These are phyloP conservation scores for Aureobasidium sp. DNA, from an alignment of 2,329 filamentous ascomycete genomes.

Conservation along the genomic window DNA sequence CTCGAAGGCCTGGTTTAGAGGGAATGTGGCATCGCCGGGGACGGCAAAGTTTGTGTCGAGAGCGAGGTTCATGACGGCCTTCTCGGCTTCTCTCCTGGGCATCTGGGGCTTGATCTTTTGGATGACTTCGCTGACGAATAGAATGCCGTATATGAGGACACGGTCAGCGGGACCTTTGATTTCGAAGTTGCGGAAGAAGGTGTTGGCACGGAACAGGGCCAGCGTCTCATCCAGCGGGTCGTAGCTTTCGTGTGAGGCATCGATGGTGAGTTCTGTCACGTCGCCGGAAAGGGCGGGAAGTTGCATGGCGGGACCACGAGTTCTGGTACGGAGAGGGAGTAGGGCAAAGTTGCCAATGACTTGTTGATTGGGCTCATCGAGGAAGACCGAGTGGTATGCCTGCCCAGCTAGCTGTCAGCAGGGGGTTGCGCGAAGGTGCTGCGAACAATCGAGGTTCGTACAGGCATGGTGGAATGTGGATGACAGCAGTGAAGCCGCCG, in stretches of 20 bases:
- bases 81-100: constrained; percentile 58
- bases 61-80: constrained; percentile 82
- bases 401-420: constrained; percentile 33
- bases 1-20: constrained; percentile 95
- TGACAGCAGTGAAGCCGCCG: not conserved
- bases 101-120: constrained; percentile 75
- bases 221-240: constrained; percentile 94
- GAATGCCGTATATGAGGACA: constrained; percentile 91
- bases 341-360: constrained; percentile 84
- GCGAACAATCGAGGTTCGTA: not conserved
- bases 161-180: constrained; percentile 94
- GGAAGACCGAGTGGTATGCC: constrained; percentile 98
- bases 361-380: constrained; percentile 65
- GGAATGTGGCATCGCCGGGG: constrained; percentile 87
- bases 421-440: not conserved
- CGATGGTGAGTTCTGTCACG: constrained; percentile 52
- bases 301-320: constrained; percentile 87
- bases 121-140: constrained; percentile 88
- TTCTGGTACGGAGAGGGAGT: constrained; percentile 88
- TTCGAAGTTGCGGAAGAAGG: constrained; percentile 98
- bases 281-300: constrained; percentile 53
- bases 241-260: constrained; percentile 87
- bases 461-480: not conserved
- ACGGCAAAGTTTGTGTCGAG: constrained; percentile 90
- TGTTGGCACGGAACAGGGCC: constrained; percentile 91